phyloP scores from a whole-genome alignment of 177 flowering plant genomes.

The Vitis hybrid region DNA sequence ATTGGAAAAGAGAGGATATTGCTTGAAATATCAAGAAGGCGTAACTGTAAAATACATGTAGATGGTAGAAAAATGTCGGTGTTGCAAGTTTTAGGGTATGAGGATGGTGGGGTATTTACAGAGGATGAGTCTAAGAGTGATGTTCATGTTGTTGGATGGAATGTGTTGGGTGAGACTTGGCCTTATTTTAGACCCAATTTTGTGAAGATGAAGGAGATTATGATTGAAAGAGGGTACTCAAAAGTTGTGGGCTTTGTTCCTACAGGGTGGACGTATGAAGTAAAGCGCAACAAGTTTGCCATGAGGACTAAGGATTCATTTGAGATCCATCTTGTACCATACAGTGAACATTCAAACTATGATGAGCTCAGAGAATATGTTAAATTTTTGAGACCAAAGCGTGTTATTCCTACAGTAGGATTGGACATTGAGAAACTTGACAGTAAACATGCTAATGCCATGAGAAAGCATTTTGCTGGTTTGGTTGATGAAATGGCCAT shows the following conservation, averaged over 20 bases:
- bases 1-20: conserved; percentile 90
- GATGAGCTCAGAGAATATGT: conserved; percentile 85
- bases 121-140: conserved; percentile 59
- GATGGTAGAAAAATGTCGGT: conserved; percentile 64
- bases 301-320: conserved; percentile 68
- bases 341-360: conserved; percentile 93
- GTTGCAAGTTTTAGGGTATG: conserved; percentile 58
- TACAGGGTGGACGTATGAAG: conserved; percentile 93
- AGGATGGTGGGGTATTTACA: conserved; percentile 56
- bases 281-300: conserved; percentile 67
- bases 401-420: conserved; percentile 85
- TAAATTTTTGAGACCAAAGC: conserved; percentile 76
- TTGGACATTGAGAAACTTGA: conserved; percentile 72
- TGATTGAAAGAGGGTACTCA: conserved; percentile 71
- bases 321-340: conserved; percentile 94
- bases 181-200: conserved; percentile 94
- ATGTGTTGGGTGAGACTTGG: conserved; percentile 95
- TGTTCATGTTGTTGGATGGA: conserved; percentile 97
- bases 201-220: conserved; percentile 73
- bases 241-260: conserved; percentile 96
- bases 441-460: conserved; percentile 62
- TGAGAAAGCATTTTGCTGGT: conserved; percentile 80
- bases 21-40: conserved; percentile 60
- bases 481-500: conserved; percentile 87
- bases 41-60: conserved; percentile 55